Base-by-base conservation (phyloP, 441 rosid species). In the Gossypium aridum region DNA sequence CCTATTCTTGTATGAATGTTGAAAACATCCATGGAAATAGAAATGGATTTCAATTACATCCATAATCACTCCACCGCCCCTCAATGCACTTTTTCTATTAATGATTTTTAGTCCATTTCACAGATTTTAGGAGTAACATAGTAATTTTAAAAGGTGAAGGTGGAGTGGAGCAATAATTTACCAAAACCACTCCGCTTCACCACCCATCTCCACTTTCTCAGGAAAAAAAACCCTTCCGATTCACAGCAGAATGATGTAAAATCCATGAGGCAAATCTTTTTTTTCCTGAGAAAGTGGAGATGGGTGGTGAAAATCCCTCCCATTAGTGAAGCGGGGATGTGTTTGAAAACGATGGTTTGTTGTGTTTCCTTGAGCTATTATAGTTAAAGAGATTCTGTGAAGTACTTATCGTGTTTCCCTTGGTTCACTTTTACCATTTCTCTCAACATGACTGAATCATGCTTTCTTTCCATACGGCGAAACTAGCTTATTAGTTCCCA, bases 341-440 rank as follows among this genome's bases (percentile, higher is more conserved):
- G 23, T n/a, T 26, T 26, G 73, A 69, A 28, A 47, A 49, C 8
- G 16, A 26, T 37, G 23, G 4, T 53, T 67, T 45, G 43, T 60
- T 14, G 4, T 31, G 31, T 31, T 54, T 16, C 26, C 12, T 26
- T 49, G 7, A n/a, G 60, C 2, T 49, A 8, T 69, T 14, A 26
- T 70, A 54, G 45, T 53, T 53, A 70, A 54, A 70, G 19, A 54
- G 63, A 54, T 17, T 6, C 7, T 16, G 16, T 31, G 19, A 56
- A 53, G 16, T 70, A 16, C 45, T 55, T 34, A 54, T 28, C 28
- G 14, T 34, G 31, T 70, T 70, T 70, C 64, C 34, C 53, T 55
- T 19, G 53, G 63, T 70, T 55, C 64, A 31, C 73, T 31, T 51
- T 54, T 54, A 31, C 73, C 19, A 22, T 31, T 67, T 23, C 72